Evolutionary conservation across 176 grass and related monocot genomes (phyloP), one percentile per base, ranked within the genome.

Genomic region (Lolium rigidum): DNA sequence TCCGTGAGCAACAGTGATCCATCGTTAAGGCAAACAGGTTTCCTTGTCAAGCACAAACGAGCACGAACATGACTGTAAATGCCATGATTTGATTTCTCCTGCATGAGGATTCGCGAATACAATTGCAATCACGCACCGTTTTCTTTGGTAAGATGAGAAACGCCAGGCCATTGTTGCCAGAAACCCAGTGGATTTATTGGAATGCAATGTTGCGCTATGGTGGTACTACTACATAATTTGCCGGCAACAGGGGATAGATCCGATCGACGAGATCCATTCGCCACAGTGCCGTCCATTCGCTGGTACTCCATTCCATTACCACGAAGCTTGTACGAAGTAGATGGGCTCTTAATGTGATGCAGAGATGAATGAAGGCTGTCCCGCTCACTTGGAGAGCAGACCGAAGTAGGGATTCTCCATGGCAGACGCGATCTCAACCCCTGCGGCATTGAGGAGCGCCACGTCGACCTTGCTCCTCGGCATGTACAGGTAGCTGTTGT

Each of bases 351-450:
- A 9, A 59, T 12, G 24, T 50, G 64, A 51, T 22, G 18, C 13
- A 35, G 47, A 22, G 25, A 75, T 2, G 72, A 75, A 22, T 17
- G 18, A 47, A 70, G 57, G 4, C 25, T 47, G 70, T 14, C 50
- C 52, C 79, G 14, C 82, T 94, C 80, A 92, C 70, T 88, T 89
- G 81, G 88, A 95, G 63, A 99, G 84, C 3, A 94, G 22, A 15
- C 97, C 94, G 59, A 99, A 96, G 86, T 91, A 96, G 17, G 90
- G 94, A 69, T 99, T 94, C 18, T 86, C 70, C 86, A 99, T 88
- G 76, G 94, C 94, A 4, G 92, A 81, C 68, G 86, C 35, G 44
- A 99, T 52, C 87, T 87, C 75, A 43, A 50, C 68, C 21, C 88
- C 90, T 0, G 94, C 94, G 0, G 52, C 35, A 4, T 85, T 88